phyloP scores from a whole-genome alignment of 2,329 filamentous ascomycete genomes.

The Aaosphaeria pasadenensis region DNA sequence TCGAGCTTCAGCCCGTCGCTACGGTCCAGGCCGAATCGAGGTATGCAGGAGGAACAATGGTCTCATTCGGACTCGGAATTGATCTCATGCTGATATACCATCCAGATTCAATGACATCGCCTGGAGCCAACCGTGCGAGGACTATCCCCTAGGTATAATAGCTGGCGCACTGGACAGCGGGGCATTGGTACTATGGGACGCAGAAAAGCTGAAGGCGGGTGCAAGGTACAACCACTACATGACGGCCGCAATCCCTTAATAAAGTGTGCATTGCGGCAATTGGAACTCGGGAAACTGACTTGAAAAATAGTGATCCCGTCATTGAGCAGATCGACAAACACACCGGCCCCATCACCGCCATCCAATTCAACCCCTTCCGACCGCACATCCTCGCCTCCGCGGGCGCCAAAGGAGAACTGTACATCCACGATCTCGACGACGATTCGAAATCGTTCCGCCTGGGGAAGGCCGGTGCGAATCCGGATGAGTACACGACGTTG shows the following conservation, averaged over 20 bases:
- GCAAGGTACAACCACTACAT: slow-evolving; percentile 39
- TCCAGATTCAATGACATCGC: slow-evolving; percentile 92
- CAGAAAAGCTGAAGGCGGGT: slow-evolving; percentile 60
- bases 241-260: no score
- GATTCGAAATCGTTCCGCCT: slow-evolving; percentile 83
- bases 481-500: slow-evolving; percentile 92
- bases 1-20: slow-evolving; percentile 81
- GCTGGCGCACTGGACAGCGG: slow-evolving; percentile 95
- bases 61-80: no score
- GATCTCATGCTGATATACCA: not conserved
- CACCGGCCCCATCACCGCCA: slow-evolving; percentile 84
- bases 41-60: slow-evolving; percentile 47
- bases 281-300: slow-evolving; percentile 44
- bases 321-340: slow-evolving; percentile 88
- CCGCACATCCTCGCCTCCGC: slow-evolving; percentile 89
- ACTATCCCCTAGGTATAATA: slow-evolving; percentile 82
- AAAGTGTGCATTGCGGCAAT: slow-evolving; percentile 12
- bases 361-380: slow-evolving; percentile 94
- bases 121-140: slow-evolving; percentile 80
- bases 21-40: slow-evolving; percentile 86
- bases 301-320: slow-evolving; percentile 61
- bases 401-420: slow-evolving; percentile 92
- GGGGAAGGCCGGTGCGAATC: slow-evolving; percentile 81
- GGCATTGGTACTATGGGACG: slow-evolving; percentile 90
- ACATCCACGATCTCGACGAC: slow-evolving; percentile 92